phyloP scores from a whole-genome alignment of 768 basidiomycete species.

The Trametes maxima region DNA sequence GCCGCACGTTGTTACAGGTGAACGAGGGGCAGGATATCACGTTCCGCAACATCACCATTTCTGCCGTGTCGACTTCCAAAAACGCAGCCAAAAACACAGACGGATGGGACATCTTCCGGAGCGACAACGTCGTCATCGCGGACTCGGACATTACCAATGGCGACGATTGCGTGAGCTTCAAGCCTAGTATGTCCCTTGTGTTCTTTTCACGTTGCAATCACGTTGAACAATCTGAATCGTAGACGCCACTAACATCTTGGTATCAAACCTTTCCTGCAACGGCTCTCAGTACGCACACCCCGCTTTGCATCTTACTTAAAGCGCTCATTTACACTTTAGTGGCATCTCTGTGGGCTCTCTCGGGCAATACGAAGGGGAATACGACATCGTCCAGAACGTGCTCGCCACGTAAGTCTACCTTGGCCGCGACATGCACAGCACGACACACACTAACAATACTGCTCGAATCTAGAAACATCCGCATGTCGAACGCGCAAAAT shows the following conservation, averaged over 20 bases:
- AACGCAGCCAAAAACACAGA: slow-evolving; percentile 53
- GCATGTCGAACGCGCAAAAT: slow-evolving; percentile 63
- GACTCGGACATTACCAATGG: slow-evolving; percentile 56
- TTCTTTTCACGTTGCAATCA: neutral
- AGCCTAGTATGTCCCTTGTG: slow-evolving; percentile 39
- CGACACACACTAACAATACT: neutral
- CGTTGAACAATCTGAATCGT: slow-evolving; percentile 2
- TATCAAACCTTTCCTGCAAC: slow-evolving; percentile 59
- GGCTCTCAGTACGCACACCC: slow-evolving; percentile 48
- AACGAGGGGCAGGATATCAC: slow-evolving; percentile 49
- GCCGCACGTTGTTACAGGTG: neutral
- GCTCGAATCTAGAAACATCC: slow-evolving; percentile 45
- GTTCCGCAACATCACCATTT: slow-evolving; percentile 50
- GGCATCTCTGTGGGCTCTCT: slow-evolving; percentile 64
- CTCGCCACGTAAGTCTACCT: slow-evolving; percentile 43
- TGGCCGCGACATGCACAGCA: neutral
- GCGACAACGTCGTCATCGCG: slow-evolving; percentile 48
- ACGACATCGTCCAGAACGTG: slow-evolving; percentile 65
- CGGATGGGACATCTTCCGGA: slow-evolving; percentile 67
- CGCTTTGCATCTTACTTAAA: neutral
- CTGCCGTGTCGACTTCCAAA: slow-evolving; percentile 47
- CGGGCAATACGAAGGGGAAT: slow-evolving; percentile 51
- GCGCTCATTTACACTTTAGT: slow-evolving; percentile 30
- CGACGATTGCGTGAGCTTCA: slow-evolving; percentile 64
- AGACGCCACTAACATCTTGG: slow-evolving; percentile 57